Evolutionary conservation across 2,329 filamentous ascomycete species (phyloP), one percentile per base, ranked within the genome.

Genomic region (Canariomyces notabilis): DNA sequence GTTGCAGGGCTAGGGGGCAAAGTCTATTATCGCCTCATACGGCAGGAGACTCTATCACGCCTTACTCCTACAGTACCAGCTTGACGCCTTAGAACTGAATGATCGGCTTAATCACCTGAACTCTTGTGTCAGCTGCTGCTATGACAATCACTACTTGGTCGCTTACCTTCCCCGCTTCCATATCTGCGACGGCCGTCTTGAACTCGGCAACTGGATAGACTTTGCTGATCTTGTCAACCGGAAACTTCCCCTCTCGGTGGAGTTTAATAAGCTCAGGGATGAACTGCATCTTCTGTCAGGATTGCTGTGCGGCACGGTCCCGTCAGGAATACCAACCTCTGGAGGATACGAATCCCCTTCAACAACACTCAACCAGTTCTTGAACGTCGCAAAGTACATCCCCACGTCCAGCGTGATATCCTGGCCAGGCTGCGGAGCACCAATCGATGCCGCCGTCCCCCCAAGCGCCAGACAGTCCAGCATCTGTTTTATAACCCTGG

Each of bases 361-460:
- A n/a, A 65, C 59, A 3, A 64, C 59, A 23, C 60, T 58, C 18
- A 66, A 44, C 37, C 62, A 56, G 12, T 56, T 57, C 45, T 66
- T 66, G 44, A 59, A 66, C 54, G 19, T 63, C 53, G 2, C 46
- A 49, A 41, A 52, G 18, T 49, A 52, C n/a, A 22, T 14, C 6
- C 46, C 46, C 1, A 33, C 37, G 21, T 43, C 33, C 3, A 52
- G 36, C 1, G 7, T 41, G n/a, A 68, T 48, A 6, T 56, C 57
- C 5, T 48, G 49, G 0, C 51, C 58, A 5, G 56, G 46, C 7
- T 57, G 60, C 12, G 64, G 56, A 4, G 59, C 57, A 3, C 66
- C 66, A n/a, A 69, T 61, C 5, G 59, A 56, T 5, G 61, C 61
- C 11, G 63, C 56, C 6, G 56, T 60, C 0, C 65, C 66, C 7